phyloP scores from a whole-genome alignment of 306 rosid genomes.

The Lathyrus aphaca region DNA sequence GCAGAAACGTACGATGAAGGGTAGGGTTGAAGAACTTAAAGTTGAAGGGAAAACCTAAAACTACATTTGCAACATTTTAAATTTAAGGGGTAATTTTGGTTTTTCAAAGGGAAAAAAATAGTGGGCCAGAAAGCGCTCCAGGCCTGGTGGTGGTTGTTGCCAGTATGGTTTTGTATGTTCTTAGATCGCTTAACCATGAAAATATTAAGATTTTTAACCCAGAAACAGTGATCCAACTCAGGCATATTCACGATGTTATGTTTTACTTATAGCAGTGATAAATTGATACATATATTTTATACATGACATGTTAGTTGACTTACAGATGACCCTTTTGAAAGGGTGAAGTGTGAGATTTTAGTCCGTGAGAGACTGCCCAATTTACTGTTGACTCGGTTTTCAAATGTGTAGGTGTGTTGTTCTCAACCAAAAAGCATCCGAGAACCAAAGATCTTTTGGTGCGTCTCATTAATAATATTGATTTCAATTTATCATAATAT shows the following conservation, averaged over 20 bases:
- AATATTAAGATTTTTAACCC: background rate
- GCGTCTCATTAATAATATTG: constrained; percentile 48
- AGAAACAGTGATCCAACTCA: background rate
- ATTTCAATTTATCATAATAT: constrained; percentile 21
- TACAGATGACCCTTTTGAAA: constrained; percentile 25
- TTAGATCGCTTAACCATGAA: constrained; percentile 4
- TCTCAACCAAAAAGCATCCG: constrained; percentile 91
- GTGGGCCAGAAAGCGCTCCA: too few species aligned
- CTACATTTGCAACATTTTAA: too few species aligned
- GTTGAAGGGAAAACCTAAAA: too few species aligned
- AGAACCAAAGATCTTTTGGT: constrained; percentile 93
- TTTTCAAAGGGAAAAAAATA: too few species aligned
- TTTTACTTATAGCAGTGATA: constrained; percentile 11
- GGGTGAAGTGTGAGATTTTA: constrained; percentile 14
- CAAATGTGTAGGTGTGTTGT: constrained; percentile 74
- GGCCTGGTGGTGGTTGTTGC: too few species aligned
- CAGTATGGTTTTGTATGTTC: background rate
- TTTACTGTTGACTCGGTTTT: constrained; percentile 36
- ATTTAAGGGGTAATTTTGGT: too few species aligned
- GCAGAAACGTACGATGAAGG: too few species aligned
- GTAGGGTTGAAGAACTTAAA: too few species aligned
- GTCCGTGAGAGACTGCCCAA: constrained; percentile 27
- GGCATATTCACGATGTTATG: background rate
- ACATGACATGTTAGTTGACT: constrained; percentile 22
- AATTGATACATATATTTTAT: constrained; percentile 25